Conservation (phyloP, 2,329 filamentous ascomycete species). For the Ophiostoma sp. region DNA sequence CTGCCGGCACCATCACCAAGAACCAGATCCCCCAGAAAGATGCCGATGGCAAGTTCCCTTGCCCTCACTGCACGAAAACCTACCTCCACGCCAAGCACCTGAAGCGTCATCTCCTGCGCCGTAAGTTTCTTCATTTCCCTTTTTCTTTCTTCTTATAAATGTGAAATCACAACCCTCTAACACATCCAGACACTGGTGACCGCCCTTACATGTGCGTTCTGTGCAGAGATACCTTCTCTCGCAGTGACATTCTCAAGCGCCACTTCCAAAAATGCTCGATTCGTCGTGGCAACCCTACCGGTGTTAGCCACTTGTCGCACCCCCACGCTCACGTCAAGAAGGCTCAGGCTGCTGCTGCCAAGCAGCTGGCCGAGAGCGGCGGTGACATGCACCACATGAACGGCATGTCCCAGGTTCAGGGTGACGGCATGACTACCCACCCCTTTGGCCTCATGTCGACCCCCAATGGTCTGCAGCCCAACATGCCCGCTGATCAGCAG, state of each 20-base stretch:
- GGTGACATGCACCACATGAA: conserved; percentile 57
- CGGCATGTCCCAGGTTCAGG: conserved; percentile 54
- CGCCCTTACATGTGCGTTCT: conserved; percentile 97
- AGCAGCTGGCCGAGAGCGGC: conserved; percentile 45
- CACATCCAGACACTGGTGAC: conserved; percentile 77
- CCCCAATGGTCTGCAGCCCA: conserved; percentile 47
- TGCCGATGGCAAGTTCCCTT: conserved; percentile 95
- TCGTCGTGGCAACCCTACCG: conserved; percentile 89
- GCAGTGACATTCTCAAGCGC: conserved; percentile 96
- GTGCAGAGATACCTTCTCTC: conserved; percentile 95
- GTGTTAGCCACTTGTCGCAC: conserved; percentile 89
- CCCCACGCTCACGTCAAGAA: conserved; percentile 86
- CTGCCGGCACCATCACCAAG: conserved; percentile 66
- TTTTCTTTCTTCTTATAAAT: background rate
- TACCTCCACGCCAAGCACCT: conserved; percentile 96
- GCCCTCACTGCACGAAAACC: conserved; percentile 96
- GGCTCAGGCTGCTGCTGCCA: conserved; percentile 49
- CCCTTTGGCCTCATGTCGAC: conserved; percentile 42
- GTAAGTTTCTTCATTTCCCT: conserved; percentile 55
- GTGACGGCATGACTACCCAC: conserved; percentile 47
- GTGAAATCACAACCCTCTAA: background rate
- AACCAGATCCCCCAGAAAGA: conserved; percentile 88
- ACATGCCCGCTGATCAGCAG: conserved; percentile 41
- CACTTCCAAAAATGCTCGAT: conserved; percentile 99
- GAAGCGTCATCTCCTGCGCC: conserved; percentile 90